These are phyloP conservation scores for Rhizopogon vulgaris DNA, from an alignment of 768 basidiomycete species.

Conservation along the genomic window DNA sequence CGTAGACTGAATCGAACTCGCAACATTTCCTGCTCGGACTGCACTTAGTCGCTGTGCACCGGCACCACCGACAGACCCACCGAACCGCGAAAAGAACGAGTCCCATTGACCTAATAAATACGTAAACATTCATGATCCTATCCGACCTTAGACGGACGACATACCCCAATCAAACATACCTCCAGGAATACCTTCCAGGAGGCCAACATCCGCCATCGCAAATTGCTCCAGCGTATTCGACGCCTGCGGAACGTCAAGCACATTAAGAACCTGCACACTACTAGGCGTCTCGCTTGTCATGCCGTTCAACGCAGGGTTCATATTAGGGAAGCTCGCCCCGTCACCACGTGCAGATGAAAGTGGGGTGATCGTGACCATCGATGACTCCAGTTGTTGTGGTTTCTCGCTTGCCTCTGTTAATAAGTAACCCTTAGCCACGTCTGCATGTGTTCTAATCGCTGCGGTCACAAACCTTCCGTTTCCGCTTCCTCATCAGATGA, in stretches of 20 bases:
- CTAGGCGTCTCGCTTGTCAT: constrained; percentile 23
- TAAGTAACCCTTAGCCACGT: constrained; percentile 1
- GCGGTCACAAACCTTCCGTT: constrained; percentile 42
- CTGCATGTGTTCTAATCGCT: constrained; percentile 10
- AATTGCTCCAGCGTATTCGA: constrained; percentile 54
- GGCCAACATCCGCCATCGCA: constrained; percentile 59
- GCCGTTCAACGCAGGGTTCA: constrained; percentile 74
- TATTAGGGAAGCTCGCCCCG: constrained; percentile 39
- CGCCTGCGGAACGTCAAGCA: constrained; percentile 56
- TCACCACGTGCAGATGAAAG: constrained; percentile 26
- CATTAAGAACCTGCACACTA: constrained; percentile 74
- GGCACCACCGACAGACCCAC: constrained; percentile 6
- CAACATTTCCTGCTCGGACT: too few species aligned
- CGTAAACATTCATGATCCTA: not conserved
- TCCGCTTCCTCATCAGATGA: constrained; percentile 39
- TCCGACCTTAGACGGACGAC: constrained; percentile 24
- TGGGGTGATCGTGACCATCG: constrained; percentile 56
- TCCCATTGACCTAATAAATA: constrained; percentile 68
- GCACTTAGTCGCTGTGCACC: constrained; percentile 2
- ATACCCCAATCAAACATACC: constrained; percentile 86
- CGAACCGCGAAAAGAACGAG: constrained; percentile 66
- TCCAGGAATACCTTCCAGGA: constrained; percentile 75
- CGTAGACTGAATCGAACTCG: not conserved
- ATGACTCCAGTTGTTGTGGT: constrained; percentile 18
- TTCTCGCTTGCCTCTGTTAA: constrained; percentile 12